Evolutionary conservation across 176 grass and related monocot species (phyloP), one percentile per base, ranked within the genome.

Genomic region (Panicum miliaceum): DNA sequence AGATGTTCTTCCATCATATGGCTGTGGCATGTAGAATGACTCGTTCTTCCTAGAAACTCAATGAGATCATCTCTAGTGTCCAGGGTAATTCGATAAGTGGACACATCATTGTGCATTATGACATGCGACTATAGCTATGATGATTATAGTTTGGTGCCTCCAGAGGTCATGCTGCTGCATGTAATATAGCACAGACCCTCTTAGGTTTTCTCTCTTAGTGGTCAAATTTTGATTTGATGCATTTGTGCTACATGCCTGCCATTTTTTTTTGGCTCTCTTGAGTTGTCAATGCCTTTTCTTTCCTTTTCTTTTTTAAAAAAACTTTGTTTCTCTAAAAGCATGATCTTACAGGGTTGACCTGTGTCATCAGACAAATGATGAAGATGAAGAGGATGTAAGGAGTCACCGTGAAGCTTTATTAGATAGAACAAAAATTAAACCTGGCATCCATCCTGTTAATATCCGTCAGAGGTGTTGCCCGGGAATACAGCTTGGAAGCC

Each of bases 291-390:
- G 68, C 43, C 47, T 65, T 84, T 75, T 35, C 4, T 22, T 54
- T 18, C 5, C 3, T 52, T 5, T 50, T 50, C 47, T 15, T 51
- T 27, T 73, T 73, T 73, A 11, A 47, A 32, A 52, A 46, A 50
- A 73, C 81, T 83, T 81, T 81, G 9, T 84, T 87, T 78, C 67
- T 73, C 0, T 75, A 77, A 77, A 76, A 58, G 64, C 69, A 65
- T 86, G 27, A 67, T 88, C 80, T 83, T 85, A 78, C 84, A 99
- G 97, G 97, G 93, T 99, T 87, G 97, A 99, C 85, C 85, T 96
- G 54, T 96, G 93, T 79, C 97, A 99, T 84, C 93, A 99, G 82
- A 86, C 97, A 84, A 94, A 94, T 64, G 97, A 99, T 90, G 93
- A 98, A 41, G 93, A 99, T 68, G 97, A 99, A 71, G 97, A 99